A percentile compares a stretch with the other conserved stretches of the same genome.
These are phyloP conservation scores for Pelargonium fulgidum DNA, from an alignment of 441 rosid species.

Conservation along the genomic window DNA sequence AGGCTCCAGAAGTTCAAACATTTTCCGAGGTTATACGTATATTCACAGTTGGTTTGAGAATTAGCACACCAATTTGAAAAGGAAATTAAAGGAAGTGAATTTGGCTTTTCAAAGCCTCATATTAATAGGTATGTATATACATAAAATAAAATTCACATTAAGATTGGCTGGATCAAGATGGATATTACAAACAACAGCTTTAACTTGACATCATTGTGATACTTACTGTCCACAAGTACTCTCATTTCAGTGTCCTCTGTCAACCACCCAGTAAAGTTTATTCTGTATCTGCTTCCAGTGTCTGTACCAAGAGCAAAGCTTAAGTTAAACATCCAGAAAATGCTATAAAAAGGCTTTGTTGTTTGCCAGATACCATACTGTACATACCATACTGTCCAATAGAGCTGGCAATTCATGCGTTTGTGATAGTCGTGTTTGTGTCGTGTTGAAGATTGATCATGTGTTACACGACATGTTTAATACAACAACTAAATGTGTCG, in stretches of 20 bases:
- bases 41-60: neutral
- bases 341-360: neutral
- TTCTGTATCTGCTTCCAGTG: constrained; percentile 12
- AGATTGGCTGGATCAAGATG: constrained; percentile 23
- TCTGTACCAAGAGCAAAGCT: constrained; percentile 2
- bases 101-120: constrained; percentile 17
- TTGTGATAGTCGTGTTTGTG: too few relatives aligned
- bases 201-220: constrained; percentile 24
- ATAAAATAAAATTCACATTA: constrained; percentile 19
- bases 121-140: constrained; percentile 17
- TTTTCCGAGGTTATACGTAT: too few relatives aligned
- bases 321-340: neutral
- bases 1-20: too few relatives aligned
- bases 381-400: too few relatives aligned
- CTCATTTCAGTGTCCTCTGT: constrained; percentile 10
- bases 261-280: constrained; percentile 13
- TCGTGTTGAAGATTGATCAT: too few relatives aligned
- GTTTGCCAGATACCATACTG: too few relatives aligned
- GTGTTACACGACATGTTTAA: too few relatives aligned
- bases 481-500: too few relatives aligned
- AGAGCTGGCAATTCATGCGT: too few relatives aligned
- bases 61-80: neutral
- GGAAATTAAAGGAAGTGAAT: constrained; percentile 2
- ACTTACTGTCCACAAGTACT: constrained; percentile 14
- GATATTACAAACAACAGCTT: constrained; percentile 14